Conservation (phyloP, 2,329 filamentous ascomycete species). For the Botrytis deweyae region DNA sequence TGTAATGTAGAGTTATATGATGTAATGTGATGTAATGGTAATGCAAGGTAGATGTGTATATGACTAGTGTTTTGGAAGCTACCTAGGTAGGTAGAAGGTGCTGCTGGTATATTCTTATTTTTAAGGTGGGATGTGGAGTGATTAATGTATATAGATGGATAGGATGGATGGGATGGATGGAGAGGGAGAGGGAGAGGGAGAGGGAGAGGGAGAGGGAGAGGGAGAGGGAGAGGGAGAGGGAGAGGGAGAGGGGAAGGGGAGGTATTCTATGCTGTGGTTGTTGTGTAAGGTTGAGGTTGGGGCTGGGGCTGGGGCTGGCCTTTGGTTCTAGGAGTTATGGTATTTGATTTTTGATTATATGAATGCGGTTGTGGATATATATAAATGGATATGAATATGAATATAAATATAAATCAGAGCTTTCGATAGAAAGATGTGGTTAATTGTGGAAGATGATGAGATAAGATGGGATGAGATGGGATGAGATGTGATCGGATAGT, state of each 20-base stretch:
- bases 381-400: too few species aligned
- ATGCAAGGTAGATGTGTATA: background rate
- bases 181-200: background rate
- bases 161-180: background rate
- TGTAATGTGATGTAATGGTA: background rate
- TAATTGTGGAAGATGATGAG: background rate
- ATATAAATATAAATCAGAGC: too few species aligned
- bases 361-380: too few species aligned
- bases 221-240: background rate
- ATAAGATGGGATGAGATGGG: background rate
- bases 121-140: too few species aligned
- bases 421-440: too few species aligned
- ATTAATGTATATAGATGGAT: too few species aligned
- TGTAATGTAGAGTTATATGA: background rate
- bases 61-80: background rate
- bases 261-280: too few species aligned
- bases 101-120: too few species aligned
- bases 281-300: background rate
- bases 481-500: too few species aligned
- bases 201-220: background rate
- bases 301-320: background rate
- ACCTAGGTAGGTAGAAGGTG: too few species aligned
- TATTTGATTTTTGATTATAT: too few species aligned
- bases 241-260: too few species aligned
- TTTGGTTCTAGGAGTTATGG: background rate